Base-by-base conservation (phyloP, 2,329 filamentous ascomycete species). In the Pezicula neosporulosa region DNA sequence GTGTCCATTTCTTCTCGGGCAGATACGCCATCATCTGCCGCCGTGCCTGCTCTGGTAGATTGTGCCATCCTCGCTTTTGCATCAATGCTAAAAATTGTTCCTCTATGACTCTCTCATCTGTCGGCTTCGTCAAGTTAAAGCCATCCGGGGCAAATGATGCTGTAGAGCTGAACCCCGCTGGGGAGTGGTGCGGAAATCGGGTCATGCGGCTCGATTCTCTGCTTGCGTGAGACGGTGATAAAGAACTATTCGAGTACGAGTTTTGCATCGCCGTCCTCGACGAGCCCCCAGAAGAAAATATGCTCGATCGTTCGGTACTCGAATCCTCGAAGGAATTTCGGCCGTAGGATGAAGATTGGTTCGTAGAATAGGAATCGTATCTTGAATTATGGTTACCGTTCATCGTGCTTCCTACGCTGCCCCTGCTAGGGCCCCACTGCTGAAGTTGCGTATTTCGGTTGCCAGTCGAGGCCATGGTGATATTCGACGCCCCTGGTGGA, bases 61-160 rank as follows among this genome's bases (percentile, higher is more conserved):
- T 95, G 73, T 96, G 94, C 90, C 92, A 97, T 58, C 93, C 94
- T 72, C 94, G 84, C 73, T 97, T 97, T 65, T 96, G 89, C 94
- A 99, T 97, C 58, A 99, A 75, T 48, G 90, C 86, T 63, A 92
- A 77, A 65, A 97, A 97, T 76, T 96, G 89, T 65, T 92, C 85
- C 67, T 97, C 90, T 43, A 97, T 88, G 13, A 96, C 74, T 53
- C 85, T 82, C 65, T 95, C 90, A 67, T 95, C 89, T 48, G 85
- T 80, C 15, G 90, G 90, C 61, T 87, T 83, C 44, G 84, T 80
- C 47, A 94, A 81, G 56, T 84, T 71, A 60, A 83, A 82, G 21
- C 70, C 67, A 42, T 67, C 67, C 12, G 60, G 52, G 12, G 50
- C 47, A 33, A 57, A 49, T 5, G 60, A 58, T 24, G 49, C 45